These are phyloP conservation scores for Globisporangium nunn DNA, from an alignment of 352 stramenopile genomes.

Conservation along the genomic window DNA sequence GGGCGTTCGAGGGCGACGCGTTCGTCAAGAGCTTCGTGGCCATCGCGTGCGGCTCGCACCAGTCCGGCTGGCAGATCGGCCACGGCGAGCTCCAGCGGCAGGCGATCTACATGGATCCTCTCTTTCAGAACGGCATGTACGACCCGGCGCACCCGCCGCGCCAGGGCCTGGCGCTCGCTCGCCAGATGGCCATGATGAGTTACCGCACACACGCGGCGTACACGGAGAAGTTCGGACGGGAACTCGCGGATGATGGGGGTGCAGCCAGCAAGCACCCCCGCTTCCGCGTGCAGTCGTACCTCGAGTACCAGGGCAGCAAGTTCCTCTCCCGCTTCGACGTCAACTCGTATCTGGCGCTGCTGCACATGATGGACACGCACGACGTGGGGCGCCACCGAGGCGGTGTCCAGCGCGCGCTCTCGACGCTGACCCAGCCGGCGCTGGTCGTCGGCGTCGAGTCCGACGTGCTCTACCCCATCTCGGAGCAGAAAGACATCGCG, in stretches of 20 bases:
- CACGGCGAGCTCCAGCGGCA: conserved; percentile 94
- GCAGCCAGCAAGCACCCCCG: conserved; percentile 16
- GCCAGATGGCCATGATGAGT: conserved; percentile 95
- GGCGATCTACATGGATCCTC: conserved; percentile 93
- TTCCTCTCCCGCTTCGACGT: conserved; percentile 94
- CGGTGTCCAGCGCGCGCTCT: conserved; percentile 60
- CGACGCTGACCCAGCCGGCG: conserved; percentile 56
- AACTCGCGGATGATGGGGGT: conserved; percentile 20
- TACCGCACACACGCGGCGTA: conserved; percentile 93
- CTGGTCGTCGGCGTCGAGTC: conserved; percentile 93
- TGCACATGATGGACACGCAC: conserved; percentile 96
- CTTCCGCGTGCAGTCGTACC: conserved; percentile 83
- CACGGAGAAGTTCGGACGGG: conserved; percentile 89
- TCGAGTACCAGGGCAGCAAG: conserved; percentile 92
- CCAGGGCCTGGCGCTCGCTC: conserved; percentile 85
- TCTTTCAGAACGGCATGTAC: conserved; percentile 85
- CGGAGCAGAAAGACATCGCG: conserved; percentile 89
- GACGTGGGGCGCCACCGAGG: conserved; percentile 86
- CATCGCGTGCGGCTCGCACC: conserved; percentile 91
- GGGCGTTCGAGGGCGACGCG: conserved; percentile 80
- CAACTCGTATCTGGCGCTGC: conserved; percentile 93
- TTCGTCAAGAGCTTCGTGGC: conserved; percentile 89
- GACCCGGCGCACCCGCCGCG: conserved; percentile 51
- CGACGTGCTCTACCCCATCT: conserved; percentile 93
- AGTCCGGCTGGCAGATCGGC: conserved; percentile 96